Base-by-base conservation (phyloP, 768 basidiomycete species). In the Hirschioporus abietinus region DNA sequence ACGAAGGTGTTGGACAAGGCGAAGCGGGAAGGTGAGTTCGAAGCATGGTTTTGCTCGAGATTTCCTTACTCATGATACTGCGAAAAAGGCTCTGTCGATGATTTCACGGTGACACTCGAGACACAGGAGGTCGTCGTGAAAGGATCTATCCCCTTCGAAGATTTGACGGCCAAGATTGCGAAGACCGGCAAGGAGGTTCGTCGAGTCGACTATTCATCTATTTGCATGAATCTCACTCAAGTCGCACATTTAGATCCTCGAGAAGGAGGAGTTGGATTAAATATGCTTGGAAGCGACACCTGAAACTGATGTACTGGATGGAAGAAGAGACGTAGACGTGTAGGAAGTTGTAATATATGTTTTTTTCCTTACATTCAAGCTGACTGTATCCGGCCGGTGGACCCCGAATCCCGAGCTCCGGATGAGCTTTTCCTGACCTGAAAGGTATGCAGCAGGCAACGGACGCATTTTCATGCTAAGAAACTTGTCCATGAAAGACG, bases 171-270 rank as follows among this genome's bases (percentile, higher is more conserved):
- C 64, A 91, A 82, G 81, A 93, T 96, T 74, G 86, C 86, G 83
- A 96, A 95, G 85, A 96, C 94, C 10, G 95, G 95, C 69, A 95
- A 95, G 78, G 84, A 92, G 88, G 93, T 92, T 64, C 25, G 79
- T 25, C 20, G n/a, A n/a, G n/a, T 61, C 3, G 60, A 25, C 17
- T 61, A 25, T 61, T 2, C 9, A 15, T 25, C 5, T 25, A 30
- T 30, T 8, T 61, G 23, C 30, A 12, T 18, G 60, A 3, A 15
- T 5, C 60, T 61, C 15, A 25, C 18, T 23, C 5, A 4, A 17
- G 59, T 60, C 59, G 59, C 15, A n/a, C 35, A 15, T 20, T 18
- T 61, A 61, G 60, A 61, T 61, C 18, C 30, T 61, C 24, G 24
- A 25, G 24, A 34, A 34, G 30, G 25, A 61, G 60, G 30, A 25